phyloP scores from a whole-genome alignment of 169 alveolate species.

The Plasmodium cynomolgi region DNA sequence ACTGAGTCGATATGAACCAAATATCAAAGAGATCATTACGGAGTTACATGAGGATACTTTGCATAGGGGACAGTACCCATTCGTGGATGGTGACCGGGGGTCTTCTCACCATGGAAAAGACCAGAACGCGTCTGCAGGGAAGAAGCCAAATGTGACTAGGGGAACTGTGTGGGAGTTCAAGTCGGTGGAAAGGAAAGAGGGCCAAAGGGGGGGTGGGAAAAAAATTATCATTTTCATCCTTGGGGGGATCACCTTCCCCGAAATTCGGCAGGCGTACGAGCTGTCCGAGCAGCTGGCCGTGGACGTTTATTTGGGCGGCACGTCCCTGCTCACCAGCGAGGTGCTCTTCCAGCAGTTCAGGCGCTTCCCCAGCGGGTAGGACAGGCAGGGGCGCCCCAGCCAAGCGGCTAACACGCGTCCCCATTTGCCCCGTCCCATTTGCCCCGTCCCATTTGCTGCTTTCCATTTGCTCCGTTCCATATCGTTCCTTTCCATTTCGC shows the following conservation, averaged over 20 bases:
- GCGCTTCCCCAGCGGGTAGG: not conserved
- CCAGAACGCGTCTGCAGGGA: not conserved
- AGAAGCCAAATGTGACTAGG: constrained; percentile 45
- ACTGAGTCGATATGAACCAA: constrained; percentile 62
- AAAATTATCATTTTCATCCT: constrained; percentile 81
- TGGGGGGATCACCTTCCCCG: constrained; percentile 88
- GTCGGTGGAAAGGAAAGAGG: constrained; percentile 9
- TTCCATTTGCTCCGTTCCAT: no score
- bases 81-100: not conserved
- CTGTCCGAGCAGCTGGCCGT: constrained; percentile 74
- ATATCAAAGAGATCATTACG: constrained; percentile 54
- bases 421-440: no score
- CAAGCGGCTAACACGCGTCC: not conserved
- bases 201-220: constrained; percentile 39
- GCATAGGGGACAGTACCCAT: constrained; percentile 50
- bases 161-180: constrained; percentile 37
- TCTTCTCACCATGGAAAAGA: not conserved
- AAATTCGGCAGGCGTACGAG: constrained; percentile 82
- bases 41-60: constrained; percentile 28
- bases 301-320: constrained; percentile 89
- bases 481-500: no score
- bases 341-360: constrained; percentile 31
- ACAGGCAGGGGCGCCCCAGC: not conserved
- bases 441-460: no score
- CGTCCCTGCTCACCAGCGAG: constrained; percentile 43